phyloP scores from a whole-genome alignment of 2,329 filamentous ascomycete species.

The Colletotrichum coccodes region DNA sequence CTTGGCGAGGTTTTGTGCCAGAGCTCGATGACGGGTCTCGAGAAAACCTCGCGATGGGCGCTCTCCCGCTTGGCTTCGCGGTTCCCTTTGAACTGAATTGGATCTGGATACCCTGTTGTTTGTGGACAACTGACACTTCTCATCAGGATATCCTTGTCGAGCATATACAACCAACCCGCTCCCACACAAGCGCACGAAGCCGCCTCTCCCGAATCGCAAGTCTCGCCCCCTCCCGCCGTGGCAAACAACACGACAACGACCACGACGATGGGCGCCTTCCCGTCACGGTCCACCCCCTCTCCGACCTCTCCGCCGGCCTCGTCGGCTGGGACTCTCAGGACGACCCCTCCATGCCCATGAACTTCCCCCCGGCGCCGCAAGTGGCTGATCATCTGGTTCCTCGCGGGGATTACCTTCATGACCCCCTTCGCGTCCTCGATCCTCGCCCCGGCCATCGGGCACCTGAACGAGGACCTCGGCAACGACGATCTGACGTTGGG shows the following conservation, averaged over 20 bases:
- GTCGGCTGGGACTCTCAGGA: conserved; percentile 70
- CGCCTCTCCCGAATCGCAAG: conserved; percentile 38
- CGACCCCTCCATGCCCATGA: conserved; percentile 68
- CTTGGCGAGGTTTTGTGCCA: not conserved
- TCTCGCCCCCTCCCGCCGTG: conserved; percentile 37
- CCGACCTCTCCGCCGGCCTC: conserved; percentile 61
- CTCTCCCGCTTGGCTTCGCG: no score
- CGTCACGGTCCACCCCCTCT: conserved; percentile 53
- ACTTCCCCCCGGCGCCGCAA: conserved; percentile 65
- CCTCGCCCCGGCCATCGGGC: conserved; percentile 57
- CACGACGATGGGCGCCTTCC: conserved; percentile 44
- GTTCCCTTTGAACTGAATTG: not conserved
- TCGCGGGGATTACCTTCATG: conserved; percentile 71
- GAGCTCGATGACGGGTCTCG: not conserved
- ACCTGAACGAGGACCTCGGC: conserved; percentile 56
- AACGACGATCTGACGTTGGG: conserved; percentile 52
- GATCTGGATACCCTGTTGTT: no score
- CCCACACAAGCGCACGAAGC: conserved; percentile 37
- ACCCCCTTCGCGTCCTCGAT: conserved; percentile 74
- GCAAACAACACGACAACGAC: no score
- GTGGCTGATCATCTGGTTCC: conserved; percentile 65
- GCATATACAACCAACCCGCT: conserved; percentile 6
- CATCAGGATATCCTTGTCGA: conserved; percentile 9
- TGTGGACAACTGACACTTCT: not conserved
- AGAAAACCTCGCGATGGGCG: not conserved